Base-by-base conservation (phyloP, 2,329 filamentous ascomycete genomes). In the Trichoderma koningiopsis region DNA sequence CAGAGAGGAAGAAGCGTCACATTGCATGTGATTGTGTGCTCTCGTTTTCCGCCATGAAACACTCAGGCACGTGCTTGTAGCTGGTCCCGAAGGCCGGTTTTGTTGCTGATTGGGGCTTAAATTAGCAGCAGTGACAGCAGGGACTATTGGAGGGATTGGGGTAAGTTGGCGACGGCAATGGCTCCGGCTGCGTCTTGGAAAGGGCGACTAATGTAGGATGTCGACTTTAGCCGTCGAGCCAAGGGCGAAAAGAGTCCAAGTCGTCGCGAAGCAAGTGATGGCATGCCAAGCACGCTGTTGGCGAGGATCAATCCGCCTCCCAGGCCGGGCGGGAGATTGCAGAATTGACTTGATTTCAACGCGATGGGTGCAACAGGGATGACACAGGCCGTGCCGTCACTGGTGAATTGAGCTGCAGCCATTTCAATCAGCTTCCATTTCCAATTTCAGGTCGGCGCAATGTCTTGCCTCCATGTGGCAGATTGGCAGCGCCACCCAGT, bases 21-120 rank as follows among this genome's bases (percentile, higher is more conserved):
- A 68, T 60, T 57, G 57, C 65, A 68, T 68, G 65, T 68, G 65
- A 68, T 68, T 61, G 49, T 43, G 47, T 43, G 40, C 40, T 43
- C 19, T 43, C 33, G 55, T 27, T 55, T 61, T 37, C n/a, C 22
- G 10, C 11, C 5, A 24, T 24, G 47, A 24, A 40, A 47, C 40
- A 43, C 56, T n/a, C 56, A 52, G 47, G 43, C 65, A 68, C 57
- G 65, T 68, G 65, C 65, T 61, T 37, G 43, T 35, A 29, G 52
- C 16, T 49, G 24, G 37, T 7, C n/a, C 11, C 49, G 29, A 57
- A 47, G 19, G 49, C 33, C 62, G 49, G 13, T 55, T 64, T 37
- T 37, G 24, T 49, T 49, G 22, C 47, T 22, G 47, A 11, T 22
- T 49, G 47, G 22, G 22, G 22, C 27, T 55, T 29, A 19, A 31